Evolutionary conservation across 441 rosid genomes (phyloP).

Genomic region (Manihot esculenta): DNA sequence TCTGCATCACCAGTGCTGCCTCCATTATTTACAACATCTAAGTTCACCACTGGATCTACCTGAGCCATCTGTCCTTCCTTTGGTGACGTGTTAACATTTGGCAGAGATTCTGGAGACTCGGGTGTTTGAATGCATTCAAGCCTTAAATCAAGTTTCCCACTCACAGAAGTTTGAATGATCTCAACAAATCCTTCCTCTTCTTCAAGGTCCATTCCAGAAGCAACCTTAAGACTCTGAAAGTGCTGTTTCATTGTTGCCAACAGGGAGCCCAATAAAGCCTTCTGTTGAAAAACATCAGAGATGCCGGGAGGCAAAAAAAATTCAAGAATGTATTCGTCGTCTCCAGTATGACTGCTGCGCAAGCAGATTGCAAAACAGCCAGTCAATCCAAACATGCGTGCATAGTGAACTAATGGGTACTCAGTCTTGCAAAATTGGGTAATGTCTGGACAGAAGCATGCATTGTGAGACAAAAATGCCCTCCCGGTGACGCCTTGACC

Average conservation of each 20-base stretch:
- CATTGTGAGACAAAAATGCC: constrained; percentile 68
- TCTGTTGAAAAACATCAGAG: constrained; percentile 46
- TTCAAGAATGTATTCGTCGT: constrained; percentile 81
- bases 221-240: constrained; percentile 73
- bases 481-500: constrained; percentile 94
- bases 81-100: constrained; percentile 29
- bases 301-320: constrained; percentile 68
- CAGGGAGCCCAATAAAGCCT: constrained; percentile 55
- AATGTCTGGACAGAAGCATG: constrained; percentile 72
- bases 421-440: constrained; percentile 77
- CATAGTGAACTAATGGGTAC: constrained; percentile 91
- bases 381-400: constrained; percentile 74
- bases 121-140: constrained; percentile 46
- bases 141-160: constrained; percentile 45
- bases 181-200: constrained; percentile 58
- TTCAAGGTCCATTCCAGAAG: constrained; percentile 60
- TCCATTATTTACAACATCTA: constrained; percentile 34
- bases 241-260: constrained; percentile 77
- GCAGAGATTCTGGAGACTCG: constrained; percentile 29
- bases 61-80: constrained; percentile 28
- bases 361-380: constrained; percentile 82
- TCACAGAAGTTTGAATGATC: constrained; percentile 51
- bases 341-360: constrained; percentile 66
- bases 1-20: constrained; percentile 28
- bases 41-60: constrained; percentile 33